Conservation (phyloP, 257 asterid genomes). For the Salvia miltiorrhiza region DNA sequence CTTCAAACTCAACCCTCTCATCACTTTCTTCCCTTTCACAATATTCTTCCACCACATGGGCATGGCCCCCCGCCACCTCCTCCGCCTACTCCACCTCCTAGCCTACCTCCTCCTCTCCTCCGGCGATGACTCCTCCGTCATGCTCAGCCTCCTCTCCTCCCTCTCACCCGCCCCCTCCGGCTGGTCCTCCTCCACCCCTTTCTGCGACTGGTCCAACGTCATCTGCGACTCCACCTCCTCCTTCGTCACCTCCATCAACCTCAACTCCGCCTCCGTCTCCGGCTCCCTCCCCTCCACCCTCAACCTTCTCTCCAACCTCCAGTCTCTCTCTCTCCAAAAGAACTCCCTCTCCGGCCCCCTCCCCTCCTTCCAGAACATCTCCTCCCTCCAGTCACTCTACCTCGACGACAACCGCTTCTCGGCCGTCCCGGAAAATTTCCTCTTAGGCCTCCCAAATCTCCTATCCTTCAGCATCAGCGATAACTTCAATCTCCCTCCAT, state of each 20-base stretch:
- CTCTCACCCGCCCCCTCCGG: constrained; percentile 61
- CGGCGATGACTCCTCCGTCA: constrained; percentile 63
- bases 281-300: constrained; percentile 66
- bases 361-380: constrained; percentile 67
- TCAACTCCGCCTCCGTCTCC: constrained; percentile 47
- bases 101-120: constrained; percentile 27
- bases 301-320: constrained; percentile 51
- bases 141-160: constrained; percentile 50
- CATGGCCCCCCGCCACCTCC: constrained; percentile 39
- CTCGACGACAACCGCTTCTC: constrained; percentile 52
- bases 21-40: not conserved
- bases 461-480: constrained; percentile 42
- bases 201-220: constrained; percentile 59
- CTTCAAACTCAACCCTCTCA: not conserved
- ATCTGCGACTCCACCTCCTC: constrained; percentile 43
- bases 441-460: constrained; percentile 46
- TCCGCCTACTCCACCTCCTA: constrained; percentile 25
- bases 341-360: constrained; percentile 60
- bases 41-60: constrained; percentile 7
- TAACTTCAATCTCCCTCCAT: constrained; percentile 39
- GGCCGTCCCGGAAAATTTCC: constrained; percentile 45
- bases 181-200: constrained; percentile 49
- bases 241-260: constrained; percentile 50
- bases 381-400: constrained; percentile 37
- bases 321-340: constrained; percentile 45